phyloP scores from a whole-genome alignment of 345 rosid genomes.

The Melaleuca alternifolia region DNA sequence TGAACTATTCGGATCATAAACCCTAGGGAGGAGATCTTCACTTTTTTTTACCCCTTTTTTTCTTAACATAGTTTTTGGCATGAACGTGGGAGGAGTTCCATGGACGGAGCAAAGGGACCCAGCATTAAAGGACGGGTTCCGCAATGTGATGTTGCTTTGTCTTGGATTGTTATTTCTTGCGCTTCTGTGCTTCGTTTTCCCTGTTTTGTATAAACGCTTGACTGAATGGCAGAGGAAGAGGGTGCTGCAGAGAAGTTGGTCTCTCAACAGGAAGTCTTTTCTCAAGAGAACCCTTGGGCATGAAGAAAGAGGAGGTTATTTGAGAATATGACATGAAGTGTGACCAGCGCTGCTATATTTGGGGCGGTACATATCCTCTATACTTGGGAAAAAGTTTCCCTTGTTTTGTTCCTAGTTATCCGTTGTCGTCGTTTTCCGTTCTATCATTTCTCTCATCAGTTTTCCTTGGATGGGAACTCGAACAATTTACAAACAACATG shows the following conservation, averaged over 20 bases:
- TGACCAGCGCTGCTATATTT: neutral
- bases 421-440: neutral
- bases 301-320: constrained; percentile 61
- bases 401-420: neutral
- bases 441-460: neutral
- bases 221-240: constrained; percentile 46
- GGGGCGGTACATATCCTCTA: neutral
- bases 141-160: constrained; percentile 78
- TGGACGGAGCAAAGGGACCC: constrained; percentile 84
- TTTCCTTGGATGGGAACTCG: neutral
- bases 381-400: neutral
- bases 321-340: constrained; percentile 37
- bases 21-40: neutral
- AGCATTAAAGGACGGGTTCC: constrained; percentile 54
- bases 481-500: neutral
- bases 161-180: constrained; percentile 40
- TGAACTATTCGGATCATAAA: neutral
- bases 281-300: constrained; percentile 27
- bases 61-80: constrained; percentile 63
- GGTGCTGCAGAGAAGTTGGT: constrained; percentile 53
- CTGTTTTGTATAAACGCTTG: constrained; percentile 32
- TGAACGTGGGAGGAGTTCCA: constrained; percentile 99
- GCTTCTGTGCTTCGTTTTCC: constrained; percentile 66
- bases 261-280: constrained; percentile 61
- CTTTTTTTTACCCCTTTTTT: neutral